Base-by-base conservation (phyloP, 306 rosid genomes). In the Rosa persica region DNA sequence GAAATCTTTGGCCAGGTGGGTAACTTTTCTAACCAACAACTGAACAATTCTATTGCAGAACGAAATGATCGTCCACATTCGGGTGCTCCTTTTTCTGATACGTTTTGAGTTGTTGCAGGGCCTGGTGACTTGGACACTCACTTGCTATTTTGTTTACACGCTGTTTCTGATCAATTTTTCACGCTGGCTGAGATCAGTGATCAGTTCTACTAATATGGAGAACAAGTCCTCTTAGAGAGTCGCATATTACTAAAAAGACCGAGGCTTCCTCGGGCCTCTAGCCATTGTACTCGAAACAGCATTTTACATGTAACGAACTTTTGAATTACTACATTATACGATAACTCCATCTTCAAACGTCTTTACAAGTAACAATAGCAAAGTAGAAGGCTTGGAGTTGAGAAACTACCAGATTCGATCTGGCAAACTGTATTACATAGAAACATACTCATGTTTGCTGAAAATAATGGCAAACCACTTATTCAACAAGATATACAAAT, bases 121-220 rank as follows among this genome's bases (percentile, higher is more conserved):
- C 52, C 58, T 88, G 51, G 81, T 88, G 52, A 88, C 83, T 80
- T 88, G 91, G 89, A 85, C 89, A 42, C 72, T 85, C 64, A 83
- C 89, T 58, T 81, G 91, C 85, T 88, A 85, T 36, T 88, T 88
- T 22, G 84, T 79, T 34, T 85, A 87, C 79, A 85, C 87, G 1
- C 80, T 54, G 25, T 85, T 87, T 62, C 44, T 85, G 76, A 76
- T 83, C 43, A 80, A 81, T 58, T 69, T 78, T 11, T 85, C 89
- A 43, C 81, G 86, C n/a, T 80, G 88, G 88, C 78, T 87, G 46
- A 79, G 68, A 12, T 68, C 86, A 6, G 76, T 75, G 23, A 40
- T 69, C 42, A 13, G 43, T 69, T 69, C 69, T 40, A 80, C 76
- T 15, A 67, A 74, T 22, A 13, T 60, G 4, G 75, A 84, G 38